A percentile compares a stretch with the other conserved stretches of the same genome.
Evolutionary conservation across 1,139 yeast species (phyloP).

Genomic region (Blastobotrys aristatus): DNA sequence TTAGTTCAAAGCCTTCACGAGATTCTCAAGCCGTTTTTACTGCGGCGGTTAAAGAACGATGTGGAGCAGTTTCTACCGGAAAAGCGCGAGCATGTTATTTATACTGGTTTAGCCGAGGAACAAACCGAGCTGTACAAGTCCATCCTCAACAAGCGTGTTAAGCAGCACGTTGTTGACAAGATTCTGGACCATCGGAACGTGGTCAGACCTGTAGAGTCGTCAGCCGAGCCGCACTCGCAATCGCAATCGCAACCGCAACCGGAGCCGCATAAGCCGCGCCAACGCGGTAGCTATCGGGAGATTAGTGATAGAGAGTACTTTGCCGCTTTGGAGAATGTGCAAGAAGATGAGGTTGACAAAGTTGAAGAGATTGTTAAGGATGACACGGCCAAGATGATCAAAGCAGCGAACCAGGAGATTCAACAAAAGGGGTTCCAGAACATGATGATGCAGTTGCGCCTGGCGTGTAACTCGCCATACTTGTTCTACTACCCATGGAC

Average conservation of each 20-base stretch:
- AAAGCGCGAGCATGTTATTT: slow-evolving; percentile 81
- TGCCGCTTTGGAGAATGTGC: slow-evolving; percentile 8
- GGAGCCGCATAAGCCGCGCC: neutral
- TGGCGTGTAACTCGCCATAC: slow-evolving; percentile 81
- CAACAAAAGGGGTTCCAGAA: slow-evolving; percentile 51
- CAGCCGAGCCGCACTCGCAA: neutral
- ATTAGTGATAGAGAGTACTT: slow-evolving; percentile 16
- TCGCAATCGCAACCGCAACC: neutral
- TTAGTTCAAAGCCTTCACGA: slow-evolving; percentile 76
- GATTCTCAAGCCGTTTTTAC: slow-evolving; percentile 78
- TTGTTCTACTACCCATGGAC: slow-evolving; percentile 77
- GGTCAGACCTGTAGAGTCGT: neutral
- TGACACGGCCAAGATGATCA: slow-evolving; percentile 18
- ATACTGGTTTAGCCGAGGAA: slow-evolving; percentile 56
- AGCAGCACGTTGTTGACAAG: slow-evolving; percentile 33
- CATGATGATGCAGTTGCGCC: slow-evolving; percentile 74
- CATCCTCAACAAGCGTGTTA: slow-evolving; percentile 45
- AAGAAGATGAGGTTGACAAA: slow-evolving; percentile 4
- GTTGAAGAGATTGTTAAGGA: slow-evolving; percentile 9
- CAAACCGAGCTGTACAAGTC: slow-evolving; percentile 64
- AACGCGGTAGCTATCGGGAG: slow-evolving; percentile 9
- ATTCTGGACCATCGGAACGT: slow-evolving; percentile 32
- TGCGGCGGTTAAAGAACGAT: slow-evolving; percentile 72
- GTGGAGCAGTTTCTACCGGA: slow-evolving; percentile 72
- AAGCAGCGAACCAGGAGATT: slow-evolving; percentile 30